phyloP scores from a whole-genome alignment of 495 filamentous ascomycete genomes.

The Bacidia gigantensis region DNA sequence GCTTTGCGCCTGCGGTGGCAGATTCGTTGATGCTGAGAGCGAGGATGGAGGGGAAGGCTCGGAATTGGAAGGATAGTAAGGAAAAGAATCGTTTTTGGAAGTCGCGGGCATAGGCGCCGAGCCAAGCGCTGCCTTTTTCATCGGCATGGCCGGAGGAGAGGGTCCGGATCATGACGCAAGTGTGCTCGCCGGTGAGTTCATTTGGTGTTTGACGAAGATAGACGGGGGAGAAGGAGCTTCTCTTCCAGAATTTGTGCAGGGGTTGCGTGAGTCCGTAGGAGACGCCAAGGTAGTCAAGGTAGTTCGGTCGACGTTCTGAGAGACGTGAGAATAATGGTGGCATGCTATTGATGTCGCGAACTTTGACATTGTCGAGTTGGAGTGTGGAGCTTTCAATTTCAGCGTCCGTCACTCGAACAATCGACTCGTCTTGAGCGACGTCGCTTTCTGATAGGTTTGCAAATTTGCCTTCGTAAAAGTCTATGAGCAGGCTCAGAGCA shows the following conservation, averaged over 20 bases:
- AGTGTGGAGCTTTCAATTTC: slow-evolving; percentile 69
- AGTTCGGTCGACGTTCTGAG: slow-evolving; percentile 64
- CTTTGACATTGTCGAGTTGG: slow-evolving; percentile 72
- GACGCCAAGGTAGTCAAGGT: slow-evolving; percentile 85
- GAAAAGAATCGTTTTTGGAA: slow-evolving; percentile 85
- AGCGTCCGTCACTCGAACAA: slow-evolving; percentile 69
- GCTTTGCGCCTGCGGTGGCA: slow-evolving; percentile 56
- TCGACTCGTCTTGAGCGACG: slow-evolving; percentile 37
- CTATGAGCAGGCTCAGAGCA: slow-evolving; percentile 68
- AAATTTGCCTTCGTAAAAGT: slow-evolving; percentile 95
- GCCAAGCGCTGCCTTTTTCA: slow-evolving; percentile 63
- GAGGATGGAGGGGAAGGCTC: slow-evolving; percentile 63
- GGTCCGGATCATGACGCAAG: slow-evolving; percentile 89
- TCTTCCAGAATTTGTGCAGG: slow-evolving; percentile 96
- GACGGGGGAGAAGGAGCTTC: slow-evolving; percentile 69
- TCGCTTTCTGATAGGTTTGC: slow-evolving; percentile 59
- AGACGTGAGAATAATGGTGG: slow-evolving; percentile 87
- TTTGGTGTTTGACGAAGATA: slow-evolving; percentile 94
- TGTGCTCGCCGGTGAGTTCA: slow-evolving; percentile 92
- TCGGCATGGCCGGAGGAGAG: slow-evolving; percentile 42
- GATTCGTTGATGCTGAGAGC: slow-evolving; percentile 84
- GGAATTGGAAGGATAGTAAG: slow-evolving; percentile 84
- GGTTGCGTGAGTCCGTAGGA: slow-evolving; percentile 81
- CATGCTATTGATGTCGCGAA: slow-evolving; percentile 82
- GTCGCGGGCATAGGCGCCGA: slow-evolving; percentile 78